These are phyloP conservation scores for Botrytis hyacinthi DNA, from an alignment of 2,329 filamentous ascomycete genomes.

Conservation along the genomic window DNA sequence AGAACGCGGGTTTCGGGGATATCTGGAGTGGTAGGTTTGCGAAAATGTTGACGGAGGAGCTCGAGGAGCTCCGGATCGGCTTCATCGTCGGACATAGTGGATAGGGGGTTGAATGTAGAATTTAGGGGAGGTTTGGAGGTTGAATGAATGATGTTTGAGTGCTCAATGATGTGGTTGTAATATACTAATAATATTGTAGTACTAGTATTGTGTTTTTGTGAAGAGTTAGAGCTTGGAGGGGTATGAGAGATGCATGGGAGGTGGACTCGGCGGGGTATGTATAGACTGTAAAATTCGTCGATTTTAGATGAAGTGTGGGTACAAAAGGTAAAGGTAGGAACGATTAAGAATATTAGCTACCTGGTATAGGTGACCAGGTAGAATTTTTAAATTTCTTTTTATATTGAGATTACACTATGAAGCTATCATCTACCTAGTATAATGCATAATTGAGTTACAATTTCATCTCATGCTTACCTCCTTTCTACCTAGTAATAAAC, in stretches of 20 bases:
- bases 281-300: background rate
- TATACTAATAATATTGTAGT: background rate
- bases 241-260: background rate
- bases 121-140: background rate
- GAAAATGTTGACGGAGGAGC: conserved; percentile 76
- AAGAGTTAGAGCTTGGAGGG: background rate
- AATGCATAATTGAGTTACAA: background rate
- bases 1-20: conserved; percentile 79
- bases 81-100: conserved; percentile 83
- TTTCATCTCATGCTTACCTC: background rate
- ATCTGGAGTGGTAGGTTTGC: conserved; percentile 53
- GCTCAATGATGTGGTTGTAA: background rate
- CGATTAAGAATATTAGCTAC: background rate
- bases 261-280: background rate
- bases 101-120: background rate
- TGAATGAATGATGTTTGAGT: background rate
- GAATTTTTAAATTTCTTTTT: background rate
- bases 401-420: background rate
- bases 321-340: background rate
- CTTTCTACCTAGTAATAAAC: background rate
- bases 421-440: background rate
- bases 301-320: background rate
- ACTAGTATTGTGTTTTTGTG: background rate
- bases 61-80: conserved; percentile 83
- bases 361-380: no score